Percentiles rank a stretch among this genome's conserved stretches.
Conservation (phyloP, 1,284 basidiomycete species). For the Lentinula novae-zelandiae region DNA sequence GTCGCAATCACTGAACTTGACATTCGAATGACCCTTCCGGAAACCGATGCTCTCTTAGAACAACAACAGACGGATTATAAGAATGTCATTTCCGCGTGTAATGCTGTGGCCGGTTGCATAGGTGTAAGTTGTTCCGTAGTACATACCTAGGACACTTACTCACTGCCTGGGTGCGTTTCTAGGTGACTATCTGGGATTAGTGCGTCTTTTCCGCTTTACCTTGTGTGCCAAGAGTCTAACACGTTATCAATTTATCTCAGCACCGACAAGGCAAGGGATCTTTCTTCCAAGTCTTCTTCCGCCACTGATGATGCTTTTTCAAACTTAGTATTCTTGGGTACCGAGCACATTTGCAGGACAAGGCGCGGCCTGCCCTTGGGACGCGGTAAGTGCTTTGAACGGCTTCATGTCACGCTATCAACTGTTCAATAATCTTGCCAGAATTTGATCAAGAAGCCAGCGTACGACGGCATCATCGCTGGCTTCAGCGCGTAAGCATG, state of each 20-base stretch:
- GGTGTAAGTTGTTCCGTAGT: slow-evolving; percentile 28
- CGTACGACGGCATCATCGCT: slow-evolving; percentile 37
- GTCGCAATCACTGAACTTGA: slow-evolving; percentile 61
- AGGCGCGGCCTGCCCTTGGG: slow-evolving; percentile 49
- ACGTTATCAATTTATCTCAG: neutral
- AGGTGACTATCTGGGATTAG: slow-evolving; percentile 45
- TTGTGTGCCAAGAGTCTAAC: neutral
- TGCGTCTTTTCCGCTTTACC: neutral
- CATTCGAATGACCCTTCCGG: slow-evolving; percentile 53
- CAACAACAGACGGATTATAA: slow-evolving; percentile 56
- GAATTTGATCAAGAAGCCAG: slow-evolving; percentile 36
- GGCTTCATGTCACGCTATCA: too few species aligned
- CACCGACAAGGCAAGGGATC: slow-evolving; percentile 17
- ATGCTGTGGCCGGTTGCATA: slow-evolving; percentile 43
- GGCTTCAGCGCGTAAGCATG: slow-evolving; percentile 19
- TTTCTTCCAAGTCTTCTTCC: neutral
- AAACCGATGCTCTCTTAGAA: slow-evolving; percentile 39
- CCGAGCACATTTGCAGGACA: slow-evolving; percentile 45
- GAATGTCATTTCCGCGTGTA: slow-evolving; percentile 50
- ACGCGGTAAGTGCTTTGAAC: slow-evolving; percentile 29
- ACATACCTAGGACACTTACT: neutral
- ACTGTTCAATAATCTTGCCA: slow-evolving; percentile 9
- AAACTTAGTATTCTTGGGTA: slow-evolving; percentile 45
- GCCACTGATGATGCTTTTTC: neutral
- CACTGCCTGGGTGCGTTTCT: neutral